Conservation (phyloP, 176 grass and related monocot species). For the Lolium perenne region DNA sequence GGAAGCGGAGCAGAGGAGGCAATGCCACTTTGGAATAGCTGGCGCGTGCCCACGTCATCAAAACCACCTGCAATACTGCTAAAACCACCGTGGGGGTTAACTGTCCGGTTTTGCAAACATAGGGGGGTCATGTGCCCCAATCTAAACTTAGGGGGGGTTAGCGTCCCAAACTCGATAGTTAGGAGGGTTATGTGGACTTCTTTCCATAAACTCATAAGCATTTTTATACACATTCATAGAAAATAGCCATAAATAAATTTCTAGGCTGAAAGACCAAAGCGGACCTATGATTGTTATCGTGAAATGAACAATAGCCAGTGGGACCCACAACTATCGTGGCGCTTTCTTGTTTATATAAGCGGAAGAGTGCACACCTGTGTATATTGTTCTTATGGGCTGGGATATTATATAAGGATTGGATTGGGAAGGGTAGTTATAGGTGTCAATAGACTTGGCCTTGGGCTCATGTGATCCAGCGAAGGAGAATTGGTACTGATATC, state of each 20-base stretch:
- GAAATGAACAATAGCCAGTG: background rate
- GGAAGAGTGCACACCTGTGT: background rate
- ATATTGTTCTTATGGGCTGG: background rate
- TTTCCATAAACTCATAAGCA: background rate
- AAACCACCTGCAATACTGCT: too few species aligned
- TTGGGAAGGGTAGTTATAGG: background rate
- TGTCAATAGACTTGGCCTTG: constrained; percentile 1
- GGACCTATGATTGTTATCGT: background rate
- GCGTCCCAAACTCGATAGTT: too few species aligned
- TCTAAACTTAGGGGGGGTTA: too few species aligned
- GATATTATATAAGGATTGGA: background rate
- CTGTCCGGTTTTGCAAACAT: too few species aligned
- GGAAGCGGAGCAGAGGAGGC: too few species aligned
- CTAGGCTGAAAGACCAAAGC: constrained; percentile 4
- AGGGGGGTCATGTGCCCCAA: too few species aligned
- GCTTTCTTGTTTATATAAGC: constrained; percentile 2
- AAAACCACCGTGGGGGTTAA: too few species aligned
- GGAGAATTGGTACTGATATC: background rate
- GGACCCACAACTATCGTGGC: background rate
- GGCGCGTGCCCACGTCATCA: too few species aligned
- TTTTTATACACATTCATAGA: background rate
- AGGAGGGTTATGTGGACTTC: too few species aligned
- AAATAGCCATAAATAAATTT: constrained; percentile 31
- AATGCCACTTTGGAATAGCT: background rate
- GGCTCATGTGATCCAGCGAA: background rate